phyloP scores from a whole-genome alignment of 768 basidiomycete species.

The Rhodocollybia butyracea region DNA sequence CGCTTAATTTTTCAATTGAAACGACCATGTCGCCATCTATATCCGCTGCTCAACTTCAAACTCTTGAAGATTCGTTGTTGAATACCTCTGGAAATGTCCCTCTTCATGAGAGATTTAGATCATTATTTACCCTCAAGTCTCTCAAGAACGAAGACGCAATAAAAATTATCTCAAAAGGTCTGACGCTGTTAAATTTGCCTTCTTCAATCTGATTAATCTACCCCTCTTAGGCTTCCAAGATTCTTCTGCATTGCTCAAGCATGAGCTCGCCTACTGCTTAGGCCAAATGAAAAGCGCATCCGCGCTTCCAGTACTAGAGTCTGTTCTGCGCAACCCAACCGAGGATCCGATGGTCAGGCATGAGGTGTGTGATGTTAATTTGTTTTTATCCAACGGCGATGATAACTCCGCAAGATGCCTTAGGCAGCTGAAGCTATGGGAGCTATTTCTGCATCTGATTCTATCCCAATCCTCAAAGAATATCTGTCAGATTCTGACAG shows the following conservation, averaged over 20 bases:
- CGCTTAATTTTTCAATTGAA: background rate
- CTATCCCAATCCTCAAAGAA: constrained; percentile 66
- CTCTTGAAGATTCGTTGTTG: constrained; percentile 74
- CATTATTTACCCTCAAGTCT: constrained; percentile 89
- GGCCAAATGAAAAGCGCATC: constrained; percentile 79
- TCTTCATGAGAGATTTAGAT: constrained; percentile 84
- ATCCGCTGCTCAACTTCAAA: constrained; percentile 50
- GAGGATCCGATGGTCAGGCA: constrained; percentile 98
- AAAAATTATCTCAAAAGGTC: constrained; percentile 82
- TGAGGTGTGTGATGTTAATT: constrained; percentile 56
- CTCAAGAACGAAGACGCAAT: constrained; percentile 78
- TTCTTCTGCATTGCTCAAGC: constrained; percentile 87
- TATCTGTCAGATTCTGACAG: constrained; percentile 71
- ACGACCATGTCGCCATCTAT: background rate
- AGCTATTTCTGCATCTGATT: constrained; percentile 71
- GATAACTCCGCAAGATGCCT: constrained; percentile 13
- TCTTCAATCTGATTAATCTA: background rate
- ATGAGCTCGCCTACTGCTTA: constrained; percentile 95
- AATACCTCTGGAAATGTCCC: constrained; percentile 70
- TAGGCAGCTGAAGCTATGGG: constrained; percentile 99
- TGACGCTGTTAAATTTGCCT: background rate
- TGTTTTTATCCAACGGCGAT: constrained; percentile 9
- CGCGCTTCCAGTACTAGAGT: constrained; percentile 78
- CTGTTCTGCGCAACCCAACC: constrained; percentile 61
- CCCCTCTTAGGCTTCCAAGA: constrained; percentile 68